Conservation (phyloP, 305 asterid genomes). For the Coffea humblotiana region DNA sequence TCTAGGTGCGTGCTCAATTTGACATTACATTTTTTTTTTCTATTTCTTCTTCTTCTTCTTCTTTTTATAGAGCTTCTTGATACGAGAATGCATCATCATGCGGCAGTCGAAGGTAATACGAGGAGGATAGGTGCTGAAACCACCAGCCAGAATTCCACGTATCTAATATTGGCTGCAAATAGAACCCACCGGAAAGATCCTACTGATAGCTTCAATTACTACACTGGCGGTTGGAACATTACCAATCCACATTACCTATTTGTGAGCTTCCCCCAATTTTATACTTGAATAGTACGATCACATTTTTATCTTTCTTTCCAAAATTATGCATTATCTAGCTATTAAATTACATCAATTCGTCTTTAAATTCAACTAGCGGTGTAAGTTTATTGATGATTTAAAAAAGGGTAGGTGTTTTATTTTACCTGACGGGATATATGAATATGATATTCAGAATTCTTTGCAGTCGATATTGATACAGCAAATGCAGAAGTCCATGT, state of each 20-base stretch:
- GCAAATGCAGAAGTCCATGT: too few species aligned
- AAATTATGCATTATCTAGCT: not conserved
- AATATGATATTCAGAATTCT: not conserved
- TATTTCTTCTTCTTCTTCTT: not conserved
- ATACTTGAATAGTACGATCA: not conserved
- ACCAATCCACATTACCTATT: constrained; percentile 21
- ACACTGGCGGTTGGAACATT: constrained; percentile 41
- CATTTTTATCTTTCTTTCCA: not conserved
- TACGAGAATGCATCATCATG: not conserved
- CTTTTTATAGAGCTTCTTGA: not conserved
- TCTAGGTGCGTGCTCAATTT: not conserved
- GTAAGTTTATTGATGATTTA: not conserved
- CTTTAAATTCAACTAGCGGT: too few species aligned
- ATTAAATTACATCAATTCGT: not conserved
- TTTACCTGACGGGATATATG: not conserved
- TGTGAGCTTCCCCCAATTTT: constrained; percentile 16
- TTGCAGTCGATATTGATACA: too few species aligned
- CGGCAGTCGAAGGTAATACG: constrained; percentile 10
- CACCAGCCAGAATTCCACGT: constrained; percentile 15
- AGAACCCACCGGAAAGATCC: constrained; percentile 39
- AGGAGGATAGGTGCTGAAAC: constrained; percentile 28
- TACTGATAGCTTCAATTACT: constrained; percentile 15
- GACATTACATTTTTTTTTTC: not conserved
- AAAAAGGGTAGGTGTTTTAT: not conserved
- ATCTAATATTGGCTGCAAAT: constrained; percentile 35